Evolutionary conservation across 2,329 filamentous ascomycete species (phyloP), one percentile per base, ranked within the genome.

Genomic region (Epichloe typhina): DNA sequence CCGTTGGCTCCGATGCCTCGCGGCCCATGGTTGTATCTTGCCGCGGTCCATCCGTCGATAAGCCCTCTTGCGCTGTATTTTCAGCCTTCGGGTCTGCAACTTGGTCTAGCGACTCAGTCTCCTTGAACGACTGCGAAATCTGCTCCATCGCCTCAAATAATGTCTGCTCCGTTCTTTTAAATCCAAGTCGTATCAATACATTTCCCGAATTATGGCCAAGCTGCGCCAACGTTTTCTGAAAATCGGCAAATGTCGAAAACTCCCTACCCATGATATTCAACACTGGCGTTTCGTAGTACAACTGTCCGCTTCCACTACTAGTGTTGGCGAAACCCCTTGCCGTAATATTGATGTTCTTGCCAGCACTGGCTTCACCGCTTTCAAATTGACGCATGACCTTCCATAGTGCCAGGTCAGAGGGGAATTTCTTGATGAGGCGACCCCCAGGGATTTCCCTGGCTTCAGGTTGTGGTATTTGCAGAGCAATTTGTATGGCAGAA

Each of bases 301-400:
- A 69, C 63, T 90, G 81, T 5, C 90, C 91, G 35, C 84, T 79
- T 13, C 77, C 77, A 9, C 65, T 72, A 38, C 67, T 71, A 15
- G 76, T 77, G 54, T 79, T 75, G 0, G 88, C 83, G n/a, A 85
- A 75, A 2, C 83, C 88, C 88, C 90, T 76, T 13, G 83, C 88
- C 0, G 93, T 97, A 58, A 98, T 79, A 64, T 96, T 96, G 57
- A 87, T 71, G 50, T 73, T 79, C 50, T 69, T 73, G 8, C 75
- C 76, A 52, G 74, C 73, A 46, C 74, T 80, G n/a, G 79, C 78
- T 23, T 79, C 76, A 36, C 79, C 82, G 55, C 84, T 84, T 68
- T 98, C 93, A 57, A 97, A 95, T 62, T 93, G 88, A 53, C 93
- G 84, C 51, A 98, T 65, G 31, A 97, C 74, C 58, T 88, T 79